Base-by-base conservation (phyloP, 192 early-diverging fungal species). In the Backusella macrospora region DNA sequence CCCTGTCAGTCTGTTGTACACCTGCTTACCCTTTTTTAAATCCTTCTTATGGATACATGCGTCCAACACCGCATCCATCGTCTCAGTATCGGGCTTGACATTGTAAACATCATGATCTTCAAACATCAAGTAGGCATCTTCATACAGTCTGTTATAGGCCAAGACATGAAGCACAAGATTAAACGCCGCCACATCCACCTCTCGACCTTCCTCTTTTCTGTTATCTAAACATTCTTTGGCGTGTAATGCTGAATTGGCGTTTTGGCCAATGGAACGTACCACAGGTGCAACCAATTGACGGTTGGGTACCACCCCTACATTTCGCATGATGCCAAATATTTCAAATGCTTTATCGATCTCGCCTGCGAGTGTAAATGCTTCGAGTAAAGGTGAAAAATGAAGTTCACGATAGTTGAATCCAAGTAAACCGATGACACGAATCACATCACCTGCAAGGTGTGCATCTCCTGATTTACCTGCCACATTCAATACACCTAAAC, bases 311-410 rank as follows among this genome's bases (percentile, higher is more conserved):
- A 84, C 76, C 0, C 86, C 88, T 2, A 77, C 72, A 21, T 70
- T 71, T 23, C 89, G 84, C 86, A 90, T 91, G 39, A 83, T 79
- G 6, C 73, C 66, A 0, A 93, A 77, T 37, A 86, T 82, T 45
- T 76, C 76, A 68, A 93, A 83, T 3, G 90, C 89, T n/a, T 80
- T 68, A 44, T 83, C 78, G 76, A 90, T 82, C 47, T 85, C 85
- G 3, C 55, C 49, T 37, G 73, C 69, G 7, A 73, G 68, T 3
- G 87, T 80, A 72, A 89, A 90, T 0, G 90, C 83, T 26, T 87
- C 84, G 13, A 91, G 71, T 15, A 93, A 62, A 21, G 88, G 82
- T 34, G 86, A 83, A 52, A 89, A 83, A 43, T 92, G 90, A 6
- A 74, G 77, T 46, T 90, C 87, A 4, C 71, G 67, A 29, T 86